Evolutionary conservation across 2,329 filamentous ascomycete genomes (phyloP).

Genomic region (Daldinia sp.): DNA sequence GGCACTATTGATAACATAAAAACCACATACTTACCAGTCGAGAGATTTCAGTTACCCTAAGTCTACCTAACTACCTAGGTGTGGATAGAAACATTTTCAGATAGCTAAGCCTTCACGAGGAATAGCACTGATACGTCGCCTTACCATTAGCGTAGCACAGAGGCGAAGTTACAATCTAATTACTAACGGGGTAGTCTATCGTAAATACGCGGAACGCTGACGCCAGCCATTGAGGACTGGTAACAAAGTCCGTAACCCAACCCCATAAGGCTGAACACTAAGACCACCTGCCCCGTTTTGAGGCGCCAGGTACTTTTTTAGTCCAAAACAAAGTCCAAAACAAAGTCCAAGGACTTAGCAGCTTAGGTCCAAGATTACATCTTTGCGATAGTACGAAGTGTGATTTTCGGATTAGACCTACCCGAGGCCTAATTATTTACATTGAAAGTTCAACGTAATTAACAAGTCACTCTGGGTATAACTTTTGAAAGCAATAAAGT

Average conservation of each 20-base stretch:
- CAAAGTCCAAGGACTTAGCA: background rate
- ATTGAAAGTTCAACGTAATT: too few species aligned
- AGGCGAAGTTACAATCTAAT: background rate
- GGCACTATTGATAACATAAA: background rate
- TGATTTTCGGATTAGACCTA: too few species aligned
- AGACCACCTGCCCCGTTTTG: background rate
- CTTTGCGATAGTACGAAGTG: too few species aligned
- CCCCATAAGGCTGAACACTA: conserved; percentile 7
- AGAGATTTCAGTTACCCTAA: background rate
- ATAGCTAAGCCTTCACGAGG: background rate
- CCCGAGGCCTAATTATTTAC: too few species aligned
- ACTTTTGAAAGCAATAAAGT: too few species aligned
- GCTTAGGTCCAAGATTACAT: background rate
- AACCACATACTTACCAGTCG: background rate
- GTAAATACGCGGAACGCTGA: conserved; percentile 1
- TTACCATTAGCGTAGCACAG: background rate
- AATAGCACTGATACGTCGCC: background rate
- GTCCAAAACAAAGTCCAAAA: background rate
- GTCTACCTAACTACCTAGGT: too few species aligned
- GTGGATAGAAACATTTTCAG: background rate
- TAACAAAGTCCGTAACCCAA: background rate
- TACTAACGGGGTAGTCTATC: background rate
- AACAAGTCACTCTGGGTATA: too few species aligned
- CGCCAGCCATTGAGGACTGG: conserved; percentile 2
- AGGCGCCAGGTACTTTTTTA: background rate